Evolutionary conservation across 2,329 filamentous ascomycete genomes (phyloP), one percentile per base, ranked within the genome.

Genomic region (Cryphonectria japonica): DNA sequence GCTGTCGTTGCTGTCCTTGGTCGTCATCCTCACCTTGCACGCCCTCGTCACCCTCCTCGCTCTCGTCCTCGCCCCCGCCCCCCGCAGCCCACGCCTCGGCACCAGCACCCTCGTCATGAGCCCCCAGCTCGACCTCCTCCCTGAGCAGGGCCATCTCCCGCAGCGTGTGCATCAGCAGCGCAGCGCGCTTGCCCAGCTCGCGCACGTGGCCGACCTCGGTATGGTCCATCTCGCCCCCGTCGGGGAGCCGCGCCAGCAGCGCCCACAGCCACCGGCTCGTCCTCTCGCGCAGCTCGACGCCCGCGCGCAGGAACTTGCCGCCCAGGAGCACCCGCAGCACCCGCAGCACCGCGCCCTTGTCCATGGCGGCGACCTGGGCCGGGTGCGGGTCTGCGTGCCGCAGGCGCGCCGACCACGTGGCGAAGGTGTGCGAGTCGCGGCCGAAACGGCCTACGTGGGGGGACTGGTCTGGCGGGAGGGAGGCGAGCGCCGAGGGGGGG

Each of bases 231-330:
- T 93, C 90, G 1, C 94, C 94, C 13, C 89, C 83, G 50, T 93
- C 92, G 0, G 92, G 91, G 71, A 95, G 85, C 70, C 90, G 87
- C 2, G 92, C 93, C 61, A 98, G 83, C 70, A 97, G 80, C 0
- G 92, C 90, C 95, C 94, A 98, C 4, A 93, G 84, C 95, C 95
- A 98, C 22, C 89, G 86, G 72, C 93, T 94, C 5, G 93, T 89
- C 64, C 90, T 87, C 75, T 88, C 86, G 37, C 88, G 84, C 41
- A 94, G 83, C 41, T 86, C 85, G 32, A 84, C 81, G n/a, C 87
- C 87, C 66, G 86, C 86, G 62, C 85, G 86, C 68, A 92, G 85
- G 67, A 92, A 88, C 72, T 88, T 89, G 67, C 89, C 88, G 26
- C 86, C 85, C 39, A 92, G 83, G n/a, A 93, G 82, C 67, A 95